These are phyloP conservation scores for Botryosphaeria agaves DNA, from an alignment of 2,329 filamentous ascomycete species.

Conservation along the genomic window DNA sequence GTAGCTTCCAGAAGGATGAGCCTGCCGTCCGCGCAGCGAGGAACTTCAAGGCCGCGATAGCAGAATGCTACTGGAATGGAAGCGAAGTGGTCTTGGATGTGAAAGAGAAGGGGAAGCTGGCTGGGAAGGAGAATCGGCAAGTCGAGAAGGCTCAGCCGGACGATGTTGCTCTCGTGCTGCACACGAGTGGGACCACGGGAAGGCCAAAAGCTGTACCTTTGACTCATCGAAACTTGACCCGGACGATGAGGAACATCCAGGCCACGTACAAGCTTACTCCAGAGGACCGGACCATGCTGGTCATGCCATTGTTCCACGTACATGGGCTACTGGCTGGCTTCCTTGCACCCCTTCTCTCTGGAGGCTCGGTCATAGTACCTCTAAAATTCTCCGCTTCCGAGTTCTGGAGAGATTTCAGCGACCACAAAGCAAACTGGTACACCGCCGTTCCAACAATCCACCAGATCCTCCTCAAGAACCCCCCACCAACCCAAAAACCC, in stretches of 20 bases:
- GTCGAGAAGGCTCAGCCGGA: slow-evolving; percentile 47
- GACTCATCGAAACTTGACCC: slow-evolving; percentile 63
- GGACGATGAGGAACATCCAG: slow-evolving; percentile 72
- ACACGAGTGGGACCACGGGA: slow-evolving; percentile 74
- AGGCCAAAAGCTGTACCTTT: slow-evolving; percentile 72
- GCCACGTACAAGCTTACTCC: slow-evolving; percentile 56
- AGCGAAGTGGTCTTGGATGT: slow-evolving; percentile 58
- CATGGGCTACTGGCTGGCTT: slow-evolving; percentile 76
- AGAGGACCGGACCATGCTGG: slow-evolving; percentile 62
- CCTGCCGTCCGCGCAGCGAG: slow-evolving; percentile 60
- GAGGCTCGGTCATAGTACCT: slow-evolving; percentile 66
- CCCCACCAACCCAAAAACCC: slow-evolving; percentile 49
- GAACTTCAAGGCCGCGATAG: slow-evolving; percentile 69
- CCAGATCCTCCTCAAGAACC: slow-evolving; percentile 66
- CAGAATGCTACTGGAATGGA: slow-evolving; percentile 69
- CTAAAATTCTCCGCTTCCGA: slow-evolving; percentile 62
- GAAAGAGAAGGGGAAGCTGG: slow-evolving; percentile 55
- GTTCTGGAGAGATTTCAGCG: slow-evolving; percentile 66
- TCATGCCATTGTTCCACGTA: slow-evolving; percentile 85
- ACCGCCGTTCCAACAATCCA: slow-evolving; percentile 88
- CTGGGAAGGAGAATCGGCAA: slow-evolving; percentile 27
- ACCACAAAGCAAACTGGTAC: slow-evolving; percentile 73
- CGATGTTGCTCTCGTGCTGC: slow-evolving; percentile 65
- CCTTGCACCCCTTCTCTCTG: slow-evolving; percentile 56
- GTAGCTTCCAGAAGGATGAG: slow-evolving; percentile 46